Base-by-base conservation (phyloP, 139 green algal species). In the Desmodesmus armatus region DNA sequence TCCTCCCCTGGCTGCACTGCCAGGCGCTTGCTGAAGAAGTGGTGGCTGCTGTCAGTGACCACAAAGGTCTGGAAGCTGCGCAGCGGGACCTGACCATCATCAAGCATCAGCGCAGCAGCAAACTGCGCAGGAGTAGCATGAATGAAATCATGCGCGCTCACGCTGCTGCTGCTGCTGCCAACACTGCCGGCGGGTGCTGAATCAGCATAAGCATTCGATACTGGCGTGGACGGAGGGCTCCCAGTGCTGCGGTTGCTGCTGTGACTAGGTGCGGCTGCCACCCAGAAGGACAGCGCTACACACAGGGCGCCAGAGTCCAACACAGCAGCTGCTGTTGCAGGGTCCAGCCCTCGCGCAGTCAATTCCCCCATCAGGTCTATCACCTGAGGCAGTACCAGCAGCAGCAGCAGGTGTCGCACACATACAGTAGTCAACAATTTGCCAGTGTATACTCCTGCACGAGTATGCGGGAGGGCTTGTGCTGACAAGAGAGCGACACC, bases 331-430 rank as follows among this genome's bases (percentile, higher is more conserved):
- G 84, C 88, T 55, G 79, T 55, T 0, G 39, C 27, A 2, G 65
- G 73, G 0, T 6, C 31, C 55, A 91, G 58, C 33, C 88, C 88
- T 25, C 88, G 80, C 17, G 11, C 5, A 29, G 60, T 44, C 13
- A 91, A 76, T 80, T 91, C 88, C 71, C 83, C 75, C 5, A 80
- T 23, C 33, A 91, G 43, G 60, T 91, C 88, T 19, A 91, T 75
- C n/a, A 91, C 88, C 87, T 91, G 87, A 21, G 25, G 53, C 31
- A 39, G 49, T 4, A 41, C 21, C n/a, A 47, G 55, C 65, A 47
- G 35, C 17, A 3, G 17, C 33, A 73, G 35, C 65, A 44, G 9
- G 4, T 73, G 31, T 15, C 47, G 66, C 66, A 31, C 31, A 3
- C 73, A 29, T 55, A 44, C 73, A 60, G 15, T 27, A 58, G n/a